Percentiles rank a stretch among this genome's conserved stretches.
phyloP scores from a whole-genome alignment of 345 rosid genomes.

The Crucihimalaya himalaica region DNA sequence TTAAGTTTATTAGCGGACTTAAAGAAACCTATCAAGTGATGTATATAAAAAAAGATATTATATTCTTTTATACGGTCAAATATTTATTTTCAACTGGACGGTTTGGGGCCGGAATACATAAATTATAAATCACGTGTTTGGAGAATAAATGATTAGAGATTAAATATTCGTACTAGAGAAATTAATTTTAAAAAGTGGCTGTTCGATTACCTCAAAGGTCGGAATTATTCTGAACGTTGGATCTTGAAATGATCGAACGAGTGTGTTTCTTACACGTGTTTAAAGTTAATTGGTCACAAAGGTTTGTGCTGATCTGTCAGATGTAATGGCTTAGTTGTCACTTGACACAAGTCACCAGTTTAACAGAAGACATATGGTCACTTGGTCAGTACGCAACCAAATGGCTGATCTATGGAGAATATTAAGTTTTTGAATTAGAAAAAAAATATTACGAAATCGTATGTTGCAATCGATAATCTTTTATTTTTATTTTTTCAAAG shows the following conservation, averaged over 20 bases:
- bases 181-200: slow-evolving; percentile 3
- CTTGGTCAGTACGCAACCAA: slow-evolving; percentile 30
- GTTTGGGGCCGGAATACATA: neutral
- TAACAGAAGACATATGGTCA: slow-evolving; percentile 4
- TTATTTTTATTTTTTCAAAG: neutral
- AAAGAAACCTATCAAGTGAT: too few species aligned
- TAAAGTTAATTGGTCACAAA: neutral
- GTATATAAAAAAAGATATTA: too few species aligned
- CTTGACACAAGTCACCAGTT: slow-evolving; percentile 16
- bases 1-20: too few species aligned
- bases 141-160: slow-evolving; percentile 23
- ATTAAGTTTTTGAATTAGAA: too few species aligned
- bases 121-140: slow-evolving; percentile 32
- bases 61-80: slow-evolving; percentile 5
- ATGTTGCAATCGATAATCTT: neutral
- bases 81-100: neutral
- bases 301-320: slow-evolving; percentile 20
- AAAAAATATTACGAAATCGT: neutral
- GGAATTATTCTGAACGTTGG: slow-evolving; percentile 30
- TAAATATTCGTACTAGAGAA: slow-evolving; percentile 19
- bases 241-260: slow-evolving; percentile 9
- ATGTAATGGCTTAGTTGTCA: slow-evolving; percentile 32
- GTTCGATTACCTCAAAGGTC: slow-evolving; percentile 27
- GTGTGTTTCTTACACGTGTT: neutral
- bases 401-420: neutral